Conservation (phyloP, 345 rosid species). For the Murraya koenigii region DNA sequence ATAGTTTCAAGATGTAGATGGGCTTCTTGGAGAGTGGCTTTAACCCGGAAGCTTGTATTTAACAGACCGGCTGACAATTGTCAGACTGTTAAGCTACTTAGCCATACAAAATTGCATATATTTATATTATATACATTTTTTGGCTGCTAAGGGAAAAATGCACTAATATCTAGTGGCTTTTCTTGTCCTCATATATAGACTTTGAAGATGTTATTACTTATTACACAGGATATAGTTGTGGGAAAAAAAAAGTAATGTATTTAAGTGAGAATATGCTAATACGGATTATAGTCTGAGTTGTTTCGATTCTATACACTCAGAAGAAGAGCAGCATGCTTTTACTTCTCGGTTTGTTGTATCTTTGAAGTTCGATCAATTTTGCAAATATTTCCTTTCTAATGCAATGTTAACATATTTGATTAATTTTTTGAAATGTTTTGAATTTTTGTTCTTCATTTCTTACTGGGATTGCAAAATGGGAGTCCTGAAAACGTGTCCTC, state of each 20-base stretch:
- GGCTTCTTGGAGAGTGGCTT: not conserved
- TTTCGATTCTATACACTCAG: not conserved
- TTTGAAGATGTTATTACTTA: slow-evolving; percentile 1
- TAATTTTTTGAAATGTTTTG: too few relatives aligned
- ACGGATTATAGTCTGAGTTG: not conserved
- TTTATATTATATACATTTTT: not conserved
- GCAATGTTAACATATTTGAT: not conserved
- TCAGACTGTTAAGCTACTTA: not conserved
- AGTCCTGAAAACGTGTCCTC: not conserved
- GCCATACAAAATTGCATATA: too few relatives aligned
- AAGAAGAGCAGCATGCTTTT: not conserved
- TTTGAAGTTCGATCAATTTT: not conserved
- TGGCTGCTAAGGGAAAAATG: not conserved
- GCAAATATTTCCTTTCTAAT: not conserved
- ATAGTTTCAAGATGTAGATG: not conserved
- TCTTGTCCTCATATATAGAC: not conserved
- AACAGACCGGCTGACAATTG: not conserved
- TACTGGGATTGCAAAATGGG: too few relatives aligned
- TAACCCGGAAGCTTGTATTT: not conserved
- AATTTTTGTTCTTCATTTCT: not conserved
- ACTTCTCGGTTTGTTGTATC: not conserved
- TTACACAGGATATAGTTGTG: not conserved
- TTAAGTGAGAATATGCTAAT: not conserved
- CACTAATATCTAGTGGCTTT: not conserved
- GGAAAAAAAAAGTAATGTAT: too few relatives aligned